These are phyloP conservation scores for Isabelozyma gotoi DNA, from an alignment of 805 yeast species.

Conservation along the genomic window DNA sequence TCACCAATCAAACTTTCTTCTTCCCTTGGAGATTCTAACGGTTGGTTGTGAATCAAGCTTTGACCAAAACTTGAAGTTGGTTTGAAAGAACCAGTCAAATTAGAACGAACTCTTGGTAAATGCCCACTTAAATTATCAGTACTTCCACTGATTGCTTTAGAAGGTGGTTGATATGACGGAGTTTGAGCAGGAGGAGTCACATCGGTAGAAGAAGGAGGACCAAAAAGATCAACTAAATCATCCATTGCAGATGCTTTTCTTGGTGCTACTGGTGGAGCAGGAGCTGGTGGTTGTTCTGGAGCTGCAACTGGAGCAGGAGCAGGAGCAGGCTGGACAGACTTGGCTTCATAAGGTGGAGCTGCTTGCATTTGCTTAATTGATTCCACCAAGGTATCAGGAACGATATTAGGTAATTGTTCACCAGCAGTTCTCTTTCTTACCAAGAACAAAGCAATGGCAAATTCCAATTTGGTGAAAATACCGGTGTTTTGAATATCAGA, in stretches of 20 bases:
- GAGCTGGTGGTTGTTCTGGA: conserved; percentile 7
- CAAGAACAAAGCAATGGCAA: conserved; percentile 89
- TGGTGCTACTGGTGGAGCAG: neutral
- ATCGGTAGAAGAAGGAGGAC: conserved; percentile 25
- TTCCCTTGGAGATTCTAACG: conserved; percentile 11
- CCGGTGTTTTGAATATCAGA: conserved; percentile 89
- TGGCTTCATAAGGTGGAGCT: neutral
- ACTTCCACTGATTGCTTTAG: conserved; percentile 22
- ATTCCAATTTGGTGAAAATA: conserved; percentile 74
- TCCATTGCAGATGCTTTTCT: conserved; percentile 55
- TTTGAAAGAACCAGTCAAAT: conserved; percentile 51
- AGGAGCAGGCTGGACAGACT: neutral
- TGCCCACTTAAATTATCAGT: conserved; percentile 30
- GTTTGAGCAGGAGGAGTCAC: conserved; percentile 14
- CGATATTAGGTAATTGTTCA: conserved; percentile 68
- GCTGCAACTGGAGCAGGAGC: conserved; percentile 7
- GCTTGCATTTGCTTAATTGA: conserved; percentile 20
- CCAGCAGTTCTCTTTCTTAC: conserved; percentile 86
- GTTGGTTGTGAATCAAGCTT: conserved; percentile 43
- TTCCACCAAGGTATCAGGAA: conserved; percentile 63
- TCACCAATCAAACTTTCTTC: conserved; percentile 32
- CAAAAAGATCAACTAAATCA: conserved; percentile 58
- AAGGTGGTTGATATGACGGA: conserved; percentile 6
- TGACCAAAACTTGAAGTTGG: conserved; percentile 90
- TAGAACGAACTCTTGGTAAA: conserved; percentile 33